Evolutionary conservation across 179 eudicot species (phyloP).

Genomic region (Sideroxylon spinosum): DNA sequence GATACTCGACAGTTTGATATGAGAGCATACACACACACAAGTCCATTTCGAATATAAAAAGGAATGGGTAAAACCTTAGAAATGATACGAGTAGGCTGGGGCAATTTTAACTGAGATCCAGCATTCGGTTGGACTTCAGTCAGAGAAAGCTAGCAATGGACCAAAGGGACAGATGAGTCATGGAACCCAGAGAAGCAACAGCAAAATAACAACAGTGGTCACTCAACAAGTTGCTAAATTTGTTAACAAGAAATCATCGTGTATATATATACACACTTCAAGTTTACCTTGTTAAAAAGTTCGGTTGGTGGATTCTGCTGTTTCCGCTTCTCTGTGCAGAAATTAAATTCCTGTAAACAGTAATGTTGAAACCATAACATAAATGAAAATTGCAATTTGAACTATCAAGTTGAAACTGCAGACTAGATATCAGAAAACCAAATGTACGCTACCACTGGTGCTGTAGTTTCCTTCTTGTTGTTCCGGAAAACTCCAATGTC

Average conservation of each 20-base stretch:
- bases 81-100: constrained; percentile 27
- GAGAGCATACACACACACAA: background rate
- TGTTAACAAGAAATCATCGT: too few relatives aligned
- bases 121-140: constrained; percentile 50
- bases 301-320: constrained; percentile 67
- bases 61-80: constrained; percentile 40
- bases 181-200: background rate
- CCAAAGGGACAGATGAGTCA: background rate
- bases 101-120: constrained; percentile 30
- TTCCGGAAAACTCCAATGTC: constrained; percentile 70
- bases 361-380: background rate
- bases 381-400: background rate
- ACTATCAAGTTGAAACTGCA: background rate
- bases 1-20: constrained; percentile 1
- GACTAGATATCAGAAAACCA: constrained; percentile 8
- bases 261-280: background rate
- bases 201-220: background rate
- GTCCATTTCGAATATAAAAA: background rate
- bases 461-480: constrained; percentile 65
- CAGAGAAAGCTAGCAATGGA: constrained; percentile 63
- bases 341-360: constrained; percentile 55
- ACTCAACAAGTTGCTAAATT: too few relatives aligned
- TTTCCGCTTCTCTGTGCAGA: constrained; percentile 56
- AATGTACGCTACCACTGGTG: constrained; percentile 51
- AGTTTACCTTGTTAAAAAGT: constrained; percentile 74